These are phyloP conservation scores for Purpureocillium lavendulum DNA, from an alignment of 2,329 filamentous ascomycete genomes.

Conservation along the genomic window DNA sequence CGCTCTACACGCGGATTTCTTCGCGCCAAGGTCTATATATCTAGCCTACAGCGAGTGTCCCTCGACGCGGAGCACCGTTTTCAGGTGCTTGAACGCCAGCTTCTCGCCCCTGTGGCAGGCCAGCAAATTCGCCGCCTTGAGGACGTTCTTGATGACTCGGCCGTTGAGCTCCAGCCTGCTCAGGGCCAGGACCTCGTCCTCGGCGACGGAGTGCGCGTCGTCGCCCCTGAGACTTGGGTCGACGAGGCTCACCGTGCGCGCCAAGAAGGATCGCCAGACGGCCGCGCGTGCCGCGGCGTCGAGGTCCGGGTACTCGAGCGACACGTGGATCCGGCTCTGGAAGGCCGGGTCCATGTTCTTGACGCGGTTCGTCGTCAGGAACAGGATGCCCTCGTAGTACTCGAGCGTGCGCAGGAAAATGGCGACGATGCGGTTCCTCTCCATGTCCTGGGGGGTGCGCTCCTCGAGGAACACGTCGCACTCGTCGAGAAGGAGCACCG, in stretches of 20 bases:
- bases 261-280: slow-evolving; percentile 32
- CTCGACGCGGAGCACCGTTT: slow-evolving; percentile 21
- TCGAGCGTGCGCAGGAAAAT: slow-evolving; percentile 36
- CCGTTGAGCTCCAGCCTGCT: slow-evolving; percentile 35
- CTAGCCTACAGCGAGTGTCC: slow-evolving; percentile 11
- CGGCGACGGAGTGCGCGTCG: slow-evolving; percentile 20
- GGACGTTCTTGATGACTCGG: slow-evolving; percentile 42
- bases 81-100: slow-evolving; percentile 18
- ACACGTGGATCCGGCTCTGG: slow-evolving; percentile 38
- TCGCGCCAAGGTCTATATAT: no score
- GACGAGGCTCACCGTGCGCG: slow-evolving; percentile 16
- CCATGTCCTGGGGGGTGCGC: slow-evolving; percentile 22
- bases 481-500: slow-evolving; percentile 25
- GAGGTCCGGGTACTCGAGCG: slow-evolving; percentile 36
- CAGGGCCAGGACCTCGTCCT: slow-evolving; percentile 24
- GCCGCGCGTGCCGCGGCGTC: slow-evolving; percentile 22
- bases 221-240: slow-evolving; percentile 12
- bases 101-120: slow-evolving; percentile 21
- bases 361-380: slow-evolving; percentile 39
- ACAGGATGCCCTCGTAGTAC: slow-evolving; percentile 40
- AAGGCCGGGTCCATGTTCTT: slow-evolving; percentile 37
- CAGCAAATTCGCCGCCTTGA: slow-evolving; percentile 26
- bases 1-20: no score
- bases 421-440: slow-evolving; percentile 23
- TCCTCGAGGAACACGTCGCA: slow-evolving; percentile 36